Base-by-base conservation (phyloP, 139 green algal species). In the Ostreobium quekettii region DNA sequence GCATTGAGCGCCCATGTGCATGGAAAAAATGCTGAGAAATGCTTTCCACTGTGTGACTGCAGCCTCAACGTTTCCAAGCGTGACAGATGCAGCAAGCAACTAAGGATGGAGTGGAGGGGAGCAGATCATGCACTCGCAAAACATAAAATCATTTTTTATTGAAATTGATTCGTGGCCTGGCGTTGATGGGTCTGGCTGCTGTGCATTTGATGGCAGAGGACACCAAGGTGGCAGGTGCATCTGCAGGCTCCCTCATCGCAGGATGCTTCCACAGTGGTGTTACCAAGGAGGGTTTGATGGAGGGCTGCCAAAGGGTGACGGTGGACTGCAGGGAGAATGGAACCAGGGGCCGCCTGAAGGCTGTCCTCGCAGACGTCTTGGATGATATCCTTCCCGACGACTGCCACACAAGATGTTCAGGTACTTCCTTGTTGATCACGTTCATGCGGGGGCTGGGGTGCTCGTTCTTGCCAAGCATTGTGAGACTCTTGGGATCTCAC, bases 181-280 rank as follows among this genome's bases (percentile, higher is more conserved):
- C 32, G n/a, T 66, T 39, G n/a, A 66, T 66, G 42, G 11, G 11
- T 53, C 19, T 53, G 11, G 11, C 19, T 53, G 11, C 19, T 53
- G 11, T 11, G 42, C 15, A 19, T 11, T 11, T 11, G 42, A 19
- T 11, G 42, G 11, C 42, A 42, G 53, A 26, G 30, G 66, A 77
- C 24, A 85, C 77, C 2, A 71, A 71, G 2, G 58, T 96, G 26
- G 85, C 77, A 6, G 88, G 88, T 1, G 74, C 85, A 1, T 87
- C 76, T 4, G 88, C 88, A 4, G 88, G 88, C 8, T 85, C 82
- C 28, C 73, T 95, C 24, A 78, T 96, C 26, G 87, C 89, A 30
- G 88, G 79, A 0, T 85, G 79, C 67, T 85, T 31, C 78, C 84
- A 77, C 70, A 71, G 35, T 73, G 87, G 47, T 49, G 91, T 74